Percentiles rank a stretch among this genome's conserved stretches.
Evolutionary conservation across 768 basidiomycete genomes (phyloP).

Genomic region (Tricholoma bakamatsutake): DNA sequence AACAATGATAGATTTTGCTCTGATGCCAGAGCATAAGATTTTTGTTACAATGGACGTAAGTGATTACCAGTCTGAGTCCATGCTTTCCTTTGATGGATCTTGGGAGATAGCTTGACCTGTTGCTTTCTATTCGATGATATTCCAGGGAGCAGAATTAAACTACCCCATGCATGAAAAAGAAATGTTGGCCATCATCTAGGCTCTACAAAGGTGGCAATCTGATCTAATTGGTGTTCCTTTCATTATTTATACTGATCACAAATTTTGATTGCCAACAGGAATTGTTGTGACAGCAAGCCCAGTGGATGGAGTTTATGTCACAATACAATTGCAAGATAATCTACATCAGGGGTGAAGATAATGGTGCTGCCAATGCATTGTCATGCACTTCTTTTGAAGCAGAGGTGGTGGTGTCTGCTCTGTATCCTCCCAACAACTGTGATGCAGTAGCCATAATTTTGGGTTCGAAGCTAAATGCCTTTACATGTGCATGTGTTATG

Average conservation of each 20-base stretch:
- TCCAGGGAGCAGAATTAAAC: constrained; percentile 17
- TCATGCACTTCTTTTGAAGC: constrained; percentile 10
- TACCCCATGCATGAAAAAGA: constrained; percentile 29
- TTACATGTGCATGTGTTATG: neutral
- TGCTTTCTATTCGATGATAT: no score
- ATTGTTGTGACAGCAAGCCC: constrained; percentile 10
- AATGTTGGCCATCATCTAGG: constrained; percentile 24
- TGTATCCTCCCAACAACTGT: neutral
- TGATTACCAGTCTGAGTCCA: constrained; percentile 17
- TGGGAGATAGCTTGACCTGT: constrained; percentile 22
- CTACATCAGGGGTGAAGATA: constrained; percentile 18
- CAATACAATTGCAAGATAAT: no score
- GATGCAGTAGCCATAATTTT: neutral
- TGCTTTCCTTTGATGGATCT: constrained; percentile 19
- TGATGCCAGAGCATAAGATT: constrained; percentile 14
- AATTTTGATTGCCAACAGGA: no score
- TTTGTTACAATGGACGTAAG: constrained; percentile 24
- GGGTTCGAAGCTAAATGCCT: neutral
- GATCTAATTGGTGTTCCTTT: constrained; percentile 8
- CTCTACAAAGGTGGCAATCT: constrained; percentile 16
- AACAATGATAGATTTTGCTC: constrained; percentile 21
- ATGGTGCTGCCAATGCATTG: constrained; percentile 27
- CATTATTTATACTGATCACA: no score
- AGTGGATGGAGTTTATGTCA: constrained; percentile 31
- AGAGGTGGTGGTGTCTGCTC: neutral